phyloP scores from a whole-genome alignment of 495 filamentous ascomycete genomes.

The Usnea hakonensis region DNA sequence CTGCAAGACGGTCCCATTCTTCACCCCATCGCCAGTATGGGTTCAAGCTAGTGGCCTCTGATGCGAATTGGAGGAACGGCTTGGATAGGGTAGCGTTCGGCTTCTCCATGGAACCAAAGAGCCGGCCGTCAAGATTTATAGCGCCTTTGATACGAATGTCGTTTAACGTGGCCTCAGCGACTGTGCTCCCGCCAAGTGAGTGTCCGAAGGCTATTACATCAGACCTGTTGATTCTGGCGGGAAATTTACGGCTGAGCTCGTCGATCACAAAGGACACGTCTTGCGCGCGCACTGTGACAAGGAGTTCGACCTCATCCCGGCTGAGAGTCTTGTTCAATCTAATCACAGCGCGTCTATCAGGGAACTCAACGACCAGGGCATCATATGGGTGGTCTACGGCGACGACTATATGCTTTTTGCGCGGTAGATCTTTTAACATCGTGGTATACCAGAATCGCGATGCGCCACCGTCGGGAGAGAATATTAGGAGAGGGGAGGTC shows the following conservation, averaged over 20 bases:
- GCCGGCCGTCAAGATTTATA: slow-evolving; percentile 40
- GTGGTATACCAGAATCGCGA: slow-evolving; percentile 35
- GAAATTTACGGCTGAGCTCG: slow-evolving; percentile 23
- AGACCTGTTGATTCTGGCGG: slow-evolving; percentile 4
- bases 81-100: slow-evolving; percentile 16
- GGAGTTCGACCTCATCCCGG: slow-evolving; percentile 8
- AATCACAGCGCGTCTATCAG: slow-evolving; percentile 33
- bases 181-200: slow-evolving; percentile 46
- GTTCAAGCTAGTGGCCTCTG: slow-evolving; percentile 18
- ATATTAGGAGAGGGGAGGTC: slow-evolving; percentile 29
- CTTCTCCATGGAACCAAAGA: slow-evolving; percentile 29
- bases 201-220: slow-evolving; percentile 37
- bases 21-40: slow-evolving; percentile 23
- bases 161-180: slow-evolving; percentile 32
- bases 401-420: slow-evolving; percentile 40
- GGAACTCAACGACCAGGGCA: slow-evolving; percentile 41
- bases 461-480: slow-evolving; percentile 32
- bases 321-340: slow-evolving; percentile 14
- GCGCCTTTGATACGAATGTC: slow-evolving; percentile 39
- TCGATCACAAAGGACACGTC: slow-evolving; percentile 35
- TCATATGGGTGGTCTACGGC: slow-evolving; percentile 47
- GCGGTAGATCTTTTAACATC: slow-evolving; percentile 37
- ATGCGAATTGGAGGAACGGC: slow-evolving; percentile 31
- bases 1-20: slow-evolving; percentile 25
- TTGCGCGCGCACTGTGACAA: slow-evolving; percentile 25